These are phyloP conservation scores for Leccinum solheimii DNA, from an alignment of 1,284 basidiomycete genomes.

Conservation along the genomic window DNA sequence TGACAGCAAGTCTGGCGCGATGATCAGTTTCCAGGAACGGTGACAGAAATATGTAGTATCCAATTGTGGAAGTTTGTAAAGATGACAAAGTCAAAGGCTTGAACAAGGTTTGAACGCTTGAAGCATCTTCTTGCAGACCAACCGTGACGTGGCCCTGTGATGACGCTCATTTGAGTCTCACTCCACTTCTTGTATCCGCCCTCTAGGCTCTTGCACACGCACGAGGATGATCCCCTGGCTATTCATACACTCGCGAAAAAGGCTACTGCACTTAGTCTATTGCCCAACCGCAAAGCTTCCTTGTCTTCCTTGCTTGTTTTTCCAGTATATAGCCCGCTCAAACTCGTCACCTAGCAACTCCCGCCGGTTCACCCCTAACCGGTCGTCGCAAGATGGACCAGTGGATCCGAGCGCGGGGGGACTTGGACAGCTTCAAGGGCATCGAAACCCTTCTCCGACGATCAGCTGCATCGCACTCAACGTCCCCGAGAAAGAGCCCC, in stretches of 20 bases:
- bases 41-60: neutral
- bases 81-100: neutral
- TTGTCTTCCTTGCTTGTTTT: neutral
- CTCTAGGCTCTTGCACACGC: neutral
- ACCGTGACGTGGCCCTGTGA: too few relatives aligned
- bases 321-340: neutral
- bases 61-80: neutral
- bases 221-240: neutral
- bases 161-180: too few relatives aligned
- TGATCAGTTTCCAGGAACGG: neutral
- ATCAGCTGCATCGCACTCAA: slow-evolving; percentile 10
- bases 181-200: neutral
- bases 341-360: neutral
- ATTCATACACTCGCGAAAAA: too few relatives aligned
- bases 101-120: neutral
- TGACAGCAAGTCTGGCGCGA: neutral
- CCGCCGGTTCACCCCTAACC: neutral
- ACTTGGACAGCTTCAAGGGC: neutral
- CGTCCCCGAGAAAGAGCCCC: slow-evolving; percentile 3
- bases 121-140: neutral
- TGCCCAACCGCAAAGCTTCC: neutral
- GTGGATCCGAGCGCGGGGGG: neutral
- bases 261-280: too few relatives aligned
- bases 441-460: slow-evolving; percentile 10
- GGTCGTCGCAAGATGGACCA: neutral